These are phyloP conservation scores for Xylariaceae sp. DNA, from an alignment of 2,329 filamentous ascomycete genomes.

Conservation along the genomic window DNA sequence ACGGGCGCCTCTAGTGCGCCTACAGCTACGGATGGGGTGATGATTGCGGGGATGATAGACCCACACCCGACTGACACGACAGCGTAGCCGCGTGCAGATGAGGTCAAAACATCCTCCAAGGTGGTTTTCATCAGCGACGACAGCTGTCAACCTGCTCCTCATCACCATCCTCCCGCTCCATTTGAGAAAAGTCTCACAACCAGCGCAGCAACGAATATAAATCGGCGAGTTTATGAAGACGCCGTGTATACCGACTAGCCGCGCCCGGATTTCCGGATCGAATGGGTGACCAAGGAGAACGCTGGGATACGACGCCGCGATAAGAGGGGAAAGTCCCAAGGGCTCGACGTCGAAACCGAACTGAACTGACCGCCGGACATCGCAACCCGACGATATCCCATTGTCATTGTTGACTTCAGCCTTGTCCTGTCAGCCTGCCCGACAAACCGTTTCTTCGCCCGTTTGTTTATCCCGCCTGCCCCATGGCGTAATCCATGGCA, in stretches of 20 bases:
- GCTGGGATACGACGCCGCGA: slow-evolving; percentile 16
- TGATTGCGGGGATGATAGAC: slow-evolving; percentile 5
- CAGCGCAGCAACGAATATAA: neutral
- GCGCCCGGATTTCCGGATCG: slow-evolving; percentile 14
- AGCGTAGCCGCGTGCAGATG: slow-evolving; percentile 14
- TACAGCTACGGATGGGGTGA: neutral
- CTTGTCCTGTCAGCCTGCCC: slow-evolving; percentile 2
- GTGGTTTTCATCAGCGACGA: slow-evolving; percentile 13
- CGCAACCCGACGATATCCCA: slow-evolving; percentile 12
- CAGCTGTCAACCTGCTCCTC: slow-evolving; percentile 10
- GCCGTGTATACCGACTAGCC: slow-evolving; percentile 2
- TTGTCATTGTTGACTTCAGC: neutral
- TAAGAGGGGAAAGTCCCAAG: slow-evolving; percentile 18
- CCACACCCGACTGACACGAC: slow-evolving; percentile 15
- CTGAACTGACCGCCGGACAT: slow-evolving; percentile 13
- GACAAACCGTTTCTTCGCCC: slow-evolving; percentile 2
- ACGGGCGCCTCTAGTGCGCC: neutral
- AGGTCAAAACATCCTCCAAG: slow-evolving; percentile 19
- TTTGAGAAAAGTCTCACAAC: neutral
- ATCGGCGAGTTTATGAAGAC: neutral
- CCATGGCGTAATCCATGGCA: slow-evolving; percentile 65
- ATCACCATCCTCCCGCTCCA: slow-evolving; percentile 1
- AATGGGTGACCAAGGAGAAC: slow-evolving; percentile 14
- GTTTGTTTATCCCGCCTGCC: slow-evolving; percentile 10
- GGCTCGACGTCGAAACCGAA: slow-evolving; percentile 17